Evolutionary conservation across 371 early-diverging fungal species (phyloP).

Genomic region (Rhizopus arrhizus): DNA sequence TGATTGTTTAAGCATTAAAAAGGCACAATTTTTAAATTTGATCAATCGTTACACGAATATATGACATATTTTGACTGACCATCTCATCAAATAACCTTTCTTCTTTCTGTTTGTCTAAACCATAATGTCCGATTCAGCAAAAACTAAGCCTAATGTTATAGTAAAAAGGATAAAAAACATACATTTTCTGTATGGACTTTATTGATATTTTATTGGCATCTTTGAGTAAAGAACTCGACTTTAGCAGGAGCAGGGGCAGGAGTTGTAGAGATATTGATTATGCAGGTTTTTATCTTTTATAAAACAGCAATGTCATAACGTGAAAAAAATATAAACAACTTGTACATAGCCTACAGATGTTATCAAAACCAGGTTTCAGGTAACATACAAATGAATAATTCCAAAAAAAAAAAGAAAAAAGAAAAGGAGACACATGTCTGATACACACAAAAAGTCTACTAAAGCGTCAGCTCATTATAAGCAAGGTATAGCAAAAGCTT

Average conservation of each 20-base stretch:
- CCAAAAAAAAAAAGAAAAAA: too few relatives aligned
- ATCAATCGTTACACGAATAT: background rate
- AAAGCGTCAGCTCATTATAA: conserved; percentile 38
- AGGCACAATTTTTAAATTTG: too few relatives aligned
- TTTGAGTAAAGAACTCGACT: conserved; percentile 27
- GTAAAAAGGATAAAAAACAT: background rate
- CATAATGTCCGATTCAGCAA: conserved; percentile 1
- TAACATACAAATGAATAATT: conserved; percentile 9
- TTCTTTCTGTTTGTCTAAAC: background rate
- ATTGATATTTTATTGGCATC: background rate
- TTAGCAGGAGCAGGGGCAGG: conserved; percentile 39
- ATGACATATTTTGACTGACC: background rate
- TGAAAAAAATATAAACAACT: background rate
- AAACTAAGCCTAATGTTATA: background rate
- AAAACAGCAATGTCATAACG: background rate
- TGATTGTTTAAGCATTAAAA: too few relatives aligned
- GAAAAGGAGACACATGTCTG: background rate
- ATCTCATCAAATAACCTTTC: background rate
- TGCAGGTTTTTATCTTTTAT: conserved; percentile 23
- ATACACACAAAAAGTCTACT: conserved; percentile 27
- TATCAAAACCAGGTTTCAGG: conserved; percentile 50
- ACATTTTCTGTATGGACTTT: background rate
- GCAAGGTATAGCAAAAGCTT: conserved; percentile 41
- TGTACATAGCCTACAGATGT: conserved; percentile 44
- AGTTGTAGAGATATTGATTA: conserved; percentile 28